Percentiles rank a stretch among this genome's conserved stretches.
Conservation (phyloP, 192 early-diverging fungal genomes). For the Hyaloraphidium curvatum region DNA sequence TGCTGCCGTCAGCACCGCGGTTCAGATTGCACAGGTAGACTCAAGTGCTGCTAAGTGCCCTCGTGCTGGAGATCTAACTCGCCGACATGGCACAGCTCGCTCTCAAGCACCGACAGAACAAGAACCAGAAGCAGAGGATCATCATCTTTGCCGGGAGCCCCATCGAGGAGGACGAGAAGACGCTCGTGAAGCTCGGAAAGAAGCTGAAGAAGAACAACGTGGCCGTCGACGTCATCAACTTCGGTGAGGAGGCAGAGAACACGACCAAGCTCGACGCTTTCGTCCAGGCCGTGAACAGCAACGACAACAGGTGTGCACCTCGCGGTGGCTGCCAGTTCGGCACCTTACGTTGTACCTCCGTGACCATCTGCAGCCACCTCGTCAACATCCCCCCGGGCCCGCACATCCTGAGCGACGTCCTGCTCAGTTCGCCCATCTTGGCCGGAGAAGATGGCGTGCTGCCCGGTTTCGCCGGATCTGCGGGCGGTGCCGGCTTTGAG, state of each 20-base stretch:
- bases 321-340: not conserved
- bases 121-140: slow-evolving; percentile 82
- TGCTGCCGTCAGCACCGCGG: slow-evolving; percentile 55
- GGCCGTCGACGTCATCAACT: slow-evolving; percentile 84
- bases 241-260: slow-evolving; percentile 82
- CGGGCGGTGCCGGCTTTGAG: slow-evolving; percentile 39
- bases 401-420: slow-evolving; percentile 73
- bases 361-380: slow-evolving; percentile 40
- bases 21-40: slow-evolving; percentile 86
- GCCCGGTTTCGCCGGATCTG: slow-evolving; percentile 40
- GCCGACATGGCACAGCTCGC: slow-evolving; percentile 36
- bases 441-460: slow-evolving; percentile 61
- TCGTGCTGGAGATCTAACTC: not conserved
- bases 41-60: not conserved
- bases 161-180: slow-evolving; percentile 52
- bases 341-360: not conserved
- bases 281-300: slow-evolving; percentile 71
- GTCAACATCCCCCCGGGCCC: slow-evolving; percentile 85
- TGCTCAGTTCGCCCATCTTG: slow-evolving; percentile 72
- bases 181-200: slow-evolving; percentile 72
- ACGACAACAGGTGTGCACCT: slow-evolving; percentile 55
- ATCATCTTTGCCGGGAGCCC: slow-evolving; percentile 89
- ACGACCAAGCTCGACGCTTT: slow-evolving; percentile 80
- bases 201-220: slow-evolving; percentile 97
- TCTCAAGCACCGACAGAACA: slow-evolving; percentile 93